These are phyloP conservation scores for Exutisphaerella laricina DNA, from an alignment of 2,329 filamentous ascomycete genomes.

Conservation along the genomic window DNA sequence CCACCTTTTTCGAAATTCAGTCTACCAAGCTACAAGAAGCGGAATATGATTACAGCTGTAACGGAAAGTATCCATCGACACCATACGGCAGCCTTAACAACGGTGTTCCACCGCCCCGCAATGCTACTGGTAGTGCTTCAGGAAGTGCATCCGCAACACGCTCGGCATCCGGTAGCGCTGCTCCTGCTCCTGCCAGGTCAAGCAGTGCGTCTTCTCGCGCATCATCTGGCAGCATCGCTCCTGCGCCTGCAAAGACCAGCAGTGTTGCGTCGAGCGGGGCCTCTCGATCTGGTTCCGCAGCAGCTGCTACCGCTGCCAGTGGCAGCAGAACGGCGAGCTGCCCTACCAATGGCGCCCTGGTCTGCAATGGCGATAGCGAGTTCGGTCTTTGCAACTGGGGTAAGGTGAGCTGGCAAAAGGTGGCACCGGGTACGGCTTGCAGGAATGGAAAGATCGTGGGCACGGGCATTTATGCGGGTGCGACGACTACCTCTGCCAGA, in stretches of 20 bases:
- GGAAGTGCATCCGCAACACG: background rate
- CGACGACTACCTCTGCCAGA: background rate
- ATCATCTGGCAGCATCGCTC: too few relatives aligned
- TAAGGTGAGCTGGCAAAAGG: constrained; percentile 36
- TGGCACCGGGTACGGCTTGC: constrained; percentile 43
- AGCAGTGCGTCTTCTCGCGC: too few relatives aligned
- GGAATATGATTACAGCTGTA: constrained; percentile 61
- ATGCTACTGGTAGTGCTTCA: background rate
- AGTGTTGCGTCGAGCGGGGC: constrained; percentile 5
- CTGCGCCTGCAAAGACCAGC: constrained; percentile 25
- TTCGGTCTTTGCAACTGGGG: constrained; percentile 44
- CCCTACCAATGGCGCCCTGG: constrained; percentile 33
- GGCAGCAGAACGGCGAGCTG: constrained; percentile 19
- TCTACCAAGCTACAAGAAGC: constrained; percentile 49
- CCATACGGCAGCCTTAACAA: constrained; percentile 48
- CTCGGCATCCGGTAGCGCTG: background rate
- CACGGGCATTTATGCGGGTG: constrained; percentile 1
- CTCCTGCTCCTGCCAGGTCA: constrained; percentile 8
- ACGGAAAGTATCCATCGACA: constrained; percentile 49
- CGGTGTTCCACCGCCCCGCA: constrained; percentile 39
- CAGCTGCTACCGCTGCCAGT: constrained; percentile 11
- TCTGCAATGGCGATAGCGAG: constrained; percentile 37
- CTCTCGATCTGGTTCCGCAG: background rate
- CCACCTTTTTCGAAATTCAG: constrained; percentile 60
- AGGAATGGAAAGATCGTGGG: constrained; percentile 35